These are phyloP conservation scores for Purpureocillium takamizusanense DNA, from an alignment of 2,329 filamentous ascomycete species.

Conservation along the genomic window DNA sequence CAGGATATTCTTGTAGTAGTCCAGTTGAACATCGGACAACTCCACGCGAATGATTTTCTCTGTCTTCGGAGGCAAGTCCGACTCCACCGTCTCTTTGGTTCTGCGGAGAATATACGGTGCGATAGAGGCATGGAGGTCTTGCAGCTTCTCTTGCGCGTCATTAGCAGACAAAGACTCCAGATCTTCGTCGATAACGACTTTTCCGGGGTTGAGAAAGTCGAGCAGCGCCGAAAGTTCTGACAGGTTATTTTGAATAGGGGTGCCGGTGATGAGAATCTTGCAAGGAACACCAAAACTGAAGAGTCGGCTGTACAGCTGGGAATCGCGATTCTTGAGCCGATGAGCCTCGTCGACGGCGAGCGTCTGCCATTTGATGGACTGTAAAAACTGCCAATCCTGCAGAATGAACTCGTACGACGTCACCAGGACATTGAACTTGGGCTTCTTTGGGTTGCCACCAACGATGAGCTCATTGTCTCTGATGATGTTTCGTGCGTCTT, in stretches of 20 bases:
- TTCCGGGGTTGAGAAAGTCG: slow-evolving; percentile 95
- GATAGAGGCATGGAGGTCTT: slow-evolving; percentile 76
- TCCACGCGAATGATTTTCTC: slow-evolving; percentile 99
- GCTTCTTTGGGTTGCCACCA: slow-evolving; percentile 77
- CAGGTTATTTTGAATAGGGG: slow-evolving; percentile 93
- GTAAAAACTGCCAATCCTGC: slow-evolving; percentile 73
- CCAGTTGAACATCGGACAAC: slow-evolving; percentile 88
- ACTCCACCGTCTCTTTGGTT: slow-evolving; percentile 96
- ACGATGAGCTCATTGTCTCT: slow-evolving; percentile 82
- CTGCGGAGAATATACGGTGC: slow-evolving; percentile 91
- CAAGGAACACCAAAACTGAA: slow-evolving; percentile 80
- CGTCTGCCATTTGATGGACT: slow-evolving; percentile 93
- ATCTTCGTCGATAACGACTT: slow-evolving; percentile 83
- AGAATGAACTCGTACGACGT: slow-evolving; percentile 97
- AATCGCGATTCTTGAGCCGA: slow-evolving; percentile 91
- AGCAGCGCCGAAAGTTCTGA: slow-evolving; percentile 86
- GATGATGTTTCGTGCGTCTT: slow-evolving; percentile 77
- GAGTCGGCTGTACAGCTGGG: slow-evolving; percentile 80
- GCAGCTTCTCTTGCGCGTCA: slow-evolving; percentile 78
- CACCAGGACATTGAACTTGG: slow-evolving; percentile 94
- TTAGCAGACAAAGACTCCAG: slow-evolving; percentile 71
- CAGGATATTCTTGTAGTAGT: slow-evolving; percentile 98
- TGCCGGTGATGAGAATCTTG: slow-evolving; percentile 89
- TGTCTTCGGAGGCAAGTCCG: slow-evolving; percentile 90
- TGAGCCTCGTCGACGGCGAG: slow-evolving; percentile 95